Percentiles rank a stretch among this genome's conserved stretches.
These are phyloP conservation scores for Fomitopsis betulina DNA, from an alignment of 1,284 basidiomycete genomes.

Conservation along the genomic window DNA sequence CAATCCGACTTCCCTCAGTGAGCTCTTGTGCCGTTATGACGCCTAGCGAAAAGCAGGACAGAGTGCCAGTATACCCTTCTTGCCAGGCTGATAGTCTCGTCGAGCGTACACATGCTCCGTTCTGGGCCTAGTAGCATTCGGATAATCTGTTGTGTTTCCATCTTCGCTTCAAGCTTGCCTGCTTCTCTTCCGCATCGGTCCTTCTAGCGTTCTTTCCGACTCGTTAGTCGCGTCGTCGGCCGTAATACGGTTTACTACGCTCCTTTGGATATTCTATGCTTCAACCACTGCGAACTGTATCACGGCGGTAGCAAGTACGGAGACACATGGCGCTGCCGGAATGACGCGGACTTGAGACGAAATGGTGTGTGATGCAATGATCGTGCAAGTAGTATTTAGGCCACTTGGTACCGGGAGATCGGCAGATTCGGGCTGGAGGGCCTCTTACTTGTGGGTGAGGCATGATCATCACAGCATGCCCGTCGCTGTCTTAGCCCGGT, in stretches of 20 bases:
- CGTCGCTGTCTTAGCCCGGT: not conserved
- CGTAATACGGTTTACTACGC: slow-evolving; percentile 14
- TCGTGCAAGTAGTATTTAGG: not conserved
- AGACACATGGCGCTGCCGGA: too few relatives aligned
- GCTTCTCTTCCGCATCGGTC: slow-evolving; percentile 14
- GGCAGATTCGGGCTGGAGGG: not conserved
- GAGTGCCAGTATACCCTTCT: slow-evolving; percentile 25
- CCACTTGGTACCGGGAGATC: not conserved
- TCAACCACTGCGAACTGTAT: not conserved
- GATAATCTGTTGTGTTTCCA: slow-evolving; percentile 23
- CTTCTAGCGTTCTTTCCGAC: slow-evolving; percentile 12
- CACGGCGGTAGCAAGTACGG: too few relatives aligned
- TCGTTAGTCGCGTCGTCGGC: slow-evolving; percentile 12
- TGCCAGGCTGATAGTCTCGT: slow-evolving; percentile 15
- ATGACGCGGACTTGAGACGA: too few relatives aligned
- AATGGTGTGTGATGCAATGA: not conserved
- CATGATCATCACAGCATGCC: not conserved
- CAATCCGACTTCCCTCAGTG: slow-evolving; percentile 32
- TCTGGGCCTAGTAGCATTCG: slow-evolving; percentile 17
- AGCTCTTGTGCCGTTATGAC: slow-evolving; percentile 6
- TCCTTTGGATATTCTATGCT: slow-evolving; percentile 21
- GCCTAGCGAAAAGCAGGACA: slow-evolving; percentile 18
- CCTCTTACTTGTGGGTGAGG: not conserved
- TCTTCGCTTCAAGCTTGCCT: slow-evolving; percentile 10
- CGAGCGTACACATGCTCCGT: slow-evolving; percentile 4